phyloP scores from a whole-genome alignment of 1,284 basidiomycete species.

The Apiotrichum brassicae region DNA sequence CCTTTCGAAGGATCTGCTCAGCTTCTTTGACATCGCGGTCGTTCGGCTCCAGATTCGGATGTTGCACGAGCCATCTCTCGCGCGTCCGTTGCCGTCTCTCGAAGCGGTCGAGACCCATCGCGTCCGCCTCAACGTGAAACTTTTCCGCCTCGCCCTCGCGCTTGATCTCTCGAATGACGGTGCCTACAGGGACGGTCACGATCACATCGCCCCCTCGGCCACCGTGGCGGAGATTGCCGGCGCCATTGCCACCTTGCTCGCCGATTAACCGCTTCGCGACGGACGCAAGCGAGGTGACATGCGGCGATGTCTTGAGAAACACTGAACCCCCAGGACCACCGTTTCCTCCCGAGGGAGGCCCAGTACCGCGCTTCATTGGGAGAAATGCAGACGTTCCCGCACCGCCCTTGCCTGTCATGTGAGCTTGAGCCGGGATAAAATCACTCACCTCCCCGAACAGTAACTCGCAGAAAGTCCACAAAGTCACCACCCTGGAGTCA shows the following conservation, averaged over 20 bases:
- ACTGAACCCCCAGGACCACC: slow-evolving; percentile 83
- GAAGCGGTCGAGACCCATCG: slow-evolving; percentile 18
- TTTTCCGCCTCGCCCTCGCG: slow-evolving; percentile 56
- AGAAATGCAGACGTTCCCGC: slow-evolving; percentile 74
- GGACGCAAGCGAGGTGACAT: slow-evolving; percentile 68
- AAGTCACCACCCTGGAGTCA: slow-evolving; percentile 64
- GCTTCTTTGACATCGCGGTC: slow-evolving; percentile 64
- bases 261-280: slow-evolving; percentile 65
- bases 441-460: slow-evolving; percentile 62
- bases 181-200: slow-evolving; percentile 78
- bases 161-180: slow-evolving; percentile 69
- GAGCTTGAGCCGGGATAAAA: background rate
- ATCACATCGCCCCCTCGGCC: slow-evolving; percentile 63
- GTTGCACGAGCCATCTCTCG: slow-evolving; percentile 69
- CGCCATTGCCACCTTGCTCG: slow-evolving; percentile 62
- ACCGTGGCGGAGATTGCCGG: slow-evolving; percentile 79
- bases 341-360: slow-evolving; percentile 82
- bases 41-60: slow-evolving; percentile 59
- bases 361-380: slow-evolving; percentile 65
- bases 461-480: slow-evolving; percentile 70
- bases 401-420: slow-evolving; percentile 63
- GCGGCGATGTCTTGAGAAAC: slow-evolving; percentile 67
- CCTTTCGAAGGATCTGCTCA: slow-evolving; percentile 57
- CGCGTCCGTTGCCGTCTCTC: slow-evolving; percentile 49
- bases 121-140: slow-evolving; percentile 44